Percentiles rank a stretch among this genome's conserved stretches.
Evolutionary conservation across 179 eudicot genomes (phyloP).

Genomic region (Camellia oleifera): DNA sequence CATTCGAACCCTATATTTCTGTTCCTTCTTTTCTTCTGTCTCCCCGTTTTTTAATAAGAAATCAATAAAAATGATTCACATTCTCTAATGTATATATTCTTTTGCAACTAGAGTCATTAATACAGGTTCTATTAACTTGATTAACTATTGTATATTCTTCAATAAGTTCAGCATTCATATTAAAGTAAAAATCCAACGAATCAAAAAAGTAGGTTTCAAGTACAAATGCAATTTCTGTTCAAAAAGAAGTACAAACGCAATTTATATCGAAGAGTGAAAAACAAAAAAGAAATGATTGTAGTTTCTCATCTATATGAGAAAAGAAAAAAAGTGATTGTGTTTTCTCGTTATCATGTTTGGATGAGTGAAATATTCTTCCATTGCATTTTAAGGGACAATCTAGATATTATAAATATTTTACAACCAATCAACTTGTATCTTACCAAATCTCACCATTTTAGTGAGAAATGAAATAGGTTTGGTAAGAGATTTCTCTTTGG

Average conservation of each 20-base stretch:
- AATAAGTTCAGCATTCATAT: not conserved
- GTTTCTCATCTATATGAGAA: too few species aligned
- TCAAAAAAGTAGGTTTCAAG: not conserved
- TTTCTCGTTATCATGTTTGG: not conserved
- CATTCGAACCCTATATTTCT: not conserved
- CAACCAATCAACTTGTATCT: too few species aligned
- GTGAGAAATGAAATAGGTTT: too few species aligned
- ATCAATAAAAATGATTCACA: not conserved
- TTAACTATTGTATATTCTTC: not conserved
- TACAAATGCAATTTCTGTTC: not conserved
- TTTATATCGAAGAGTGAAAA: too few species aligned
- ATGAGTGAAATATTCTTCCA: too few species aligned
- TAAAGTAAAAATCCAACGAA: not conserved
- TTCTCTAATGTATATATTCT: not conserved
- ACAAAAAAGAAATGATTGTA: too few species aligned
- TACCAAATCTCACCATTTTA: too few species aligned
- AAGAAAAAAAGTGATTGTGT: too few species aligned
- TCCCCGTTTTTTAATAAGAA: not conserved
- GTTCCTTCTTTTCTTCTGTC: not conserved
- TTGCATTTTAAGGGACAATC: too few species aligned
- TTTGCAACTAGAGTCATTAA: not conserved
- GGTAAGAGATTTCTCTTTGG: too few species aligned
- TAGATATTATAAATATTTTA: too few species aligned
- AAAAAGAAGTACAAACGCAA: too few species aligned
- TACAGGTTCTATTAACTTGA: not conserved